phyloP scores from a whole-genome alignment of 257 asterid genomes.

The Asclepias syriaca region DNA sequence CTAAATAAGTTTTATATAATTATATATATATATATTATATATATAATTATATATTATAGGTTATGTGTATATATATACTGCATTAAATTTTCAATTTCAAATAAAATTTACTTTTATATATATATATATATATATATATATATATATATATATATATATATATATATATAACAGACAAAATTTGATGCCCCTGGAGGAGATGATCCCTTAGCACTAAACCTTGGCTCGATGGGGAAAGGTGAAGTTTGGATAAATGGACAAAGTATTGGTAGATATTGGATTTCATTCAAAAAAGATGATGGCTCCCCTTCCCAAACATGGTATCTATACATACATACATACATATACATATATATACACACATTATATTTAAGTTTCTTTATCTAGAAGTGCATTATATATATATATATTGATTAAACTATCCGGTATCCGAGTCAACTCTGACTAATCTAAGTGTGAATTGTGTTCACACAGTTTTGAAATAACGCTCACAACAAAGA shows the following conservation, averaged over 20 bases:
- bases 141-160: not conserved
- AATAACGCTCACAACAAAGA: too few relatives aligned
- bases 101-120: too few relatives aligned
- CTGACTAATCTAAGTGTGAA: too few relatives aligned
- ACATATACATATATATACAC: not conserved
- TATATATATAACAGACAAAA: slow-evolving; percentile 28
- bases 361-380: not conserved
- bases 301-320: slow-evolving; percentile 79
- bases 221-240: slow-evolving; percentile 90
- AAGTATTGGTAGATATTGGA: slow-evolving; percentile 86
- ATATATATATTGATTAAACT: too few relatives aligned
- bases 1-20: too few relatives aligned
- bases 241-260: slow-evolving; percentile 74
- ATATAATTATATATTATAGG: too few relatives aligned
- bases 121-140: not conserved
- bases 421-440: too few relatives aligned
- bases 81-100: not conserved
- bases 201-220: slow-evolving; percentile 72
- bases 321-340: slow-evolving; percentile 23
- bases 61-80: too few relatives aligned
- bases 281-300: slow-evolving; percentile 43
- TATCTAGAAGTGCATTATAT: too few relatives aligned
- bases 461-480: too few relatives aligned
- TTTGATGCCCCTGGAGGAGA: slow-evolving; percentile 64
- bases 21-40: too few relatives aligned